Evolutionary conservation across 2,329 filamentous ascomycete species (phyloP).

Genomic region (Penicillium sp.): DNA sequence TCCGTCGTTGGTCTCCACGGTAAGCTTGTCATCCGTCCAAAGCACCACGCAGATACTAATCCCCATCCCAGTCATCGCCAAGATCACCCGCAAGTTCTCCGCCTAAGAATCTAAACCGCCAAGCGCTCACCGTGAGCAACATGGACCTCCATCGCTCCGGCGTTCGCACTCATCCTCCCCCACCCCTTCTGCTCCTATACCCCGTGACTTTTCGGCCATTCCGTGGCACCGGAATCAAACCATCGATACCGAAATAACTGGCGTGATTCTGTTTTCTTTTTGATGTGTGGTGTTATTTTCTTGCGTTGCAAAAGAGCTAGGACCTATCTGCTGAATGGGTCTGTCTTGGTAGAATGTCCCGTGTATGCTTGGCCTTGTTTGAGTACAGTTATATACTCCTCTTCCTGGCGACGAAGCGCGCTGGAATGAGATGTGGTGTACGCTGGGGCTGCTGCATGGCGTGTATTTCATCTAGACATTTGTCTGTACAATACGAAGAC

Average conservation of each 20-base stretch:
- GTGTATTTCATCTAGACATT: constrained; percentile 1
- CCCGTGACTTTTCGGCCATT: constrained; percentile 25
- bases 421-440: constrained; percentile 7
- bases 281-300: constrained; percentile 27
- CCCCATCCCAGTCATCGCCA: constrained; percentile 75
- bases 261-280: constrained; percentile 22
- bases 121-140: no score
- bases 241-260: constrained; percentile 15
- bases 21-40: constrained; percentile 54
- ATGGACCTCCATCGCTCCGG: no score
- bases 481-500: constrained; percentile 11
- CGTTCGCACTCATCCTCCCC: neutral
- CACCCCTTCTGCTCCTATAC: constrained; percentile 25
- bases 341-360: constrained; percentile 6
- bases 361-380: neutral
- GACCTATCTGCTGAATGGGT: constrained; percentile 39
- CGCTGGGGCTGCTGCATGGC: neutral
- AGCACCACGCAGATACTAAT: constrained; percentile 12
- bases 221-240: constrained; percentile 15
- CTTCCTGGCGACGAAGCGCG: constrained; percentile 10
- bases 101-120: constrained; percentile 42
- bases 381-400: neutral
- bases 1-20: constrained; percentile 96
- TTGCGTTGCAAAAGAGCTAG: constrained; percentile 22
- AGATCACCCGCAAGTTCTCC: constrained; percentile 86